Percentiles rank a stretch among this genome's conserved stretches.
Evolutionary conservation across 768 basidiomycete species (phyloP).

Genomic region (Termitomyces sp.): DNA sequence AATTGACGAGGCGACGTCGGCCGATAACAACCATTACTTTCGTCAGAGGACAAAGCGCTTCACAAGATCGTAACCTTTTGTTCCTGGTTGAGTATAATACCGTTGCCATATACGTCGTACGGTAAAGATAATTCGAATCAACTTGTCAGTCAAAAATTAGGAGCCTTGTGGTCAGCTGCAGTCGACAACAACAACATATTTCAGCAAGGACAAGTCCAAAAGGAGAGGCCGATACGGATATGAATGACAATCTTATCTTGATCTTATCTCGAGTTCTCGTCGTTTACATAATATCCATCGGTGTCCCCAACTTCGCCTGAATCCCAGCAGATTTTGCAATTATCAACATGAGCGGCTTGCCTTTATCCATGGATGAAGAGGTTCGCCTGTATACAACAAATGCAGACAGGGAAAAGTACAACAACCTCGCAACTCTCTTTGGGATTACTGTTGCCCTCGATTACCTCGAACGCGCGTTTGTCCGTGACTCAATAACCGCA

Average conservation of each 20-base stretch:
- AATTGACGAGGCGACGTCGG: background rate
- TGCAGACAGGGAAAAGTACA: conserved; percentile 85
- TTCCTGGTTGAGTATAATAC: background rate
- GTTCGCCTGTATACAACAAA: conserved; percentile 85
- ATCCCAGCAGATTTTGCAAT: background rate
- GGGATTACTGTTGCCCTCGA: conserved; percentile 90
- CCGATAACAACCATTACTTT: background rate
- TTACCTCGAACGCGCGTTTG: conserved; percentile 93
- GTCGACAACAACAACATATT: background rate
- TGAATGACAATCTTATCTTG: background rate
- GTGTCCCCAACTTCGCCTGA: too few species aligned
- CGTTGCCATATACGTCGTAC: background rate
- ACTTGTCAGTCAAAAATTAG: background rate
- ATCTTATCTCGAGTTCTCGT: background rate
- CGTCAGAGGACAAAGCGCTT: conserved; percentile 1
- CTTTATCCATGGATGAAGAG: conserved; percentile 79
- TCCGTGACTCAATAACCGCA: conserved; percentile 87
- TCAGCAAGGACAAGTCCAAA: background rate
- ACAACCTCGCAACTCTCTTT: conserved; percentile 85
- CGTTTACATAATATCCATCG: background rate
- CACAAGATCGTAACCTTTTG: background rate
- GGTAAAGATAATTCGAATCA: background rate
- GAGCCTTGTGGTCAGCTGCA: background rate
- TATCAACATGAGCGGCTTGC: conserved; percentile 10
- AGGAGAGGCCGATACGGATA: background rate